Percentiles rank a stretch among this genome's conserved stretches.
phyloP scores from a whole-genome alignment of 176 grass and related monocot genomes.

The Tillandsia leiboldiana region DNA sequence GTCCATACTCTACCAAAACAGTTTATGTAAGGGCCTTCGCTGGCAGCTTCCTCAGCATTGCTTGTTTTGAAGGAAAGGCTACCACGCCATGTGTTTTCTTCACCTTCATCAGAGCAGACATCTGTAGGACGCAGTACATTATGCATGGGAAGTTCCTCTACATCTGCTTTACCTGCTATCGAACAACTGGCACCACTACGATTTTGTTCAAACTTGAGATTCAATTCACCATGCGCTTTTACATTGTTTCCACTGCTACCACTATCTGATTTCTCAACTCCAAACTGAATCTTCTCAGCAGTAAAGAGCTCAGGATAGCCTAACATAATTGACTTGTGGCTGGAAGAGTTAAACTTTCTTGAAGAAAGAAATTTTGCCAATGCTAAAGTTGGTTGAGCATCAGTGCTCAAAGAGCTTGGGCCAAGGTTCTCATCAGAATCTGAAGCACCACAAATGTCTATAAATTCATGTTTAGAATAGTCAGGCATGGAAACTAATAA shows the following conservation, averaged over 20 bases:
- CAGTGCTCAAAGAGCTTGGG: neutral
- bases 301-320: constrained; percentile 3
- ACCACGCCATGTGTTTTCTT: neutral
- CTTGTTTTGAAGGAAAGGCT: neutral
- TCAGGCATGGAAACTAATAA: neutral
- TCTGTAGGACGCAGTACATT: neutral
- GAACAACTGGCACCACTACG: constrained; percentile 12
- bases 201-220: neutral
- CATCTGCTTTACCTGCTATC: constrained; percentile 12
- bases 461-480: neutral
- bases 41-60: constrained; percentile 5
- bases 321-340: constrained; percentile 9
- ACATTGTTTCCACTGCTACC: constrained; percentile 13
- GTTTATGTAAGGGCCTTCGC: constrained; percentile 2
- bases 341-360: neutral
- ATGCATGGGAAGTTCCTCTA: constrained; percentile 5
- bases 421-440: neutral
- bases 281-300: constrained; percentile 7
- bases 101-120: neutral
- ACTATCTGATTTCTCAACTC: constrained; percentile 3
- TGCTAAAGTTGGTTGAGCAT: neutral
- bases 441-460: neutral
- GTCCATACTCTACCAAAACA: constrained; percentile 8
- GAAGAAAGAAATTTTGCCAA: neutral
- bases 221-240: constrained; percentile 6